These are phyloP conservation scores for Cladosporium sp. DNA, from an alignment of 2,329 filamentous ascomycete species.

Conservation along the genomic window DNA sequence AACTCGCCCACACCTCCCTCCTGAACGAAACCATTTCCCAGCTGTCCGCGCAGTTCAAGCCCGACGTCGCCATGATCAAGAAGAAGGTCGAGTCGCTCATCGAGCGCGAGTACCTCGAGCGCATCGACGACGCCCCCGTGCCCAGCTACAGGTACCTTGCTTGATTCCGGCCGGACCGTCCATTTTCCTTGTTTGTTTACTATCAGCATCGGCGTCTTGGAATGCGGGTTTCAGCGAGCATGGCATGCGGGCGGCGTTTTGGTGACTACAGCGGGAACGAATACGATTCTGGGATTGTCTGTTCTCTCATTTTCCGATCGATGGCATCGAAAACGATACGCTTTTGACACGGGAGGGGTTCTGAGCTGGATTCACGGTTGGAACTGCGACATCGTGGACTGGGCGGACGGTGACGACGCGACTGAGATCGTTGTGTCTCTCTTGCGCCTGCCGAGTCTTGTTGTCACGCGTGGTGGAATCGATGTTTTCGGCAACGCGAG, in stretches of 20 bases:
- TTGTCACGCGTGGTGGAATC: no score
- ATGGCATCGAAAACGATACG: no score
- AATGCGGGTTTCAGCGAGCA: no score
- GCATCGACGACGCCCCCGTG: slow-evolving; percentile 57
- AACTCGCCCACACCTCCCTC: slow-evolving; percentile 62
- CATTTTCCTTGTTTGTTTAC: not conserved
- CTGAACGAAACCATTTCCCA: slow-evolving; percentile 67
- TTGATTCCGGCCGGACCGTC: slow-evolving; percentile 32
- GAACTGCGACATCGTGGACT: no score
- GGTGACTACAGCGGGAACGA: not conserved
- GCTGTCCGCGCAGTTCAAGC: slow-evolving; percentile 63
- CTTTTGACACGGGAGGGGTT: no score
- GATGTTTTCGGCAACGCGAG: no score
- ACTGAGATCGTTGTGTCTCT: no score
- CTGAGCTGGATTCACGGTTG: no score
- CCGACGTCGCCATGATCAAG: slow-evolving; percentile 72
- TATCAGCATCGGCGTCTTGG: not conserved
- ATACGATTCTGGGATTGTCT: no score
- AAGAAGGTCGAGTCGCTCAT: slow-evolving; percentile 74
- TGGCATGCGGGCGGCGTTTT: not conserved
- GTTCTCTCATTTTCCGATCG: no score
- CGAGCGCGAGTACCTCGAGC: slow-evolving; percentile 69
- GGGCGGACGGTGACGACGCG: no score
- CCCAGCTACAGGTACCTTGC: slow-evolving; percentile 68
- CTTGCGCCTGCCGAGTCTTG: no score